Base-by-base conservation (phyloP, 768 basidiomycete genomes). In the Lentinula edodes region DNA sequence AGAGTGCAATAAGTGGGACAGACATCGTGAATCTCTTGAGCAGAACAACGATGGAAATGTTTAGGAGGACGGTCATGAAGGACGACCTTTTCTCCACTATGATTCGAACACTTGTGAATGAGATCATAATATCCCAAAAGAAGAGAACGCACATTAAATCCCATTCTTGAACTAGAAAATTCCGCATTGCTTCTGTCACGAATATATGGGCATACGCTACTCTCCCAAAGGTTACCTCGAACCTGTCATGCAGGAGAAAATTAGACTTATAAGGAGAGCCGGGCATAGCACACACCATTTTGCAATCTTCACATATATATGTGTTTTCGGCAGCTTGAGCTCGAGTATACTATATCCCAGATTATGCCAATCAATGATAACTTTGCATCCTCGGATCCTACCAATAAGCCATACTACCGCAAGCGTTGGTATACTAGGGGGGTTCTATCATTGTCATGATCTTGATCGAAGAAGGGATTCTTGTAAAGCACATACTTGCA, bases 351-450 rank as follows among this genome's bases (percentile, higher is more conserved):
- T 96, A 71, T 93, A 95, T 16, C 97, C 97, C 28, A 96, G 83
- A 72, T 99, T 99, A 71, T 99, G 97, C 97, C 97, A 99, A 75
- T 99, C 97, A 59, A 99, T 95, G 62, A 99, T 91, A 65, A 99
- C 78, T 67, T 91, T 93, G 65, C 88, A 89, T 3, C 90, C 88
- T 16, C 86, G 81, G 15, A 93, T 67, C 18, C 76, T 69, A 20
- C 83, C 83, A 1, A 88, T 86, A 32, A 94, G 72, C 80, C 91
- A 90, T 2, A 91, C 93, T 18, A 98, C 76, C 2, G 88, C 87
- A 16, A 99, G 83, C 0, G 95, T 95, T 1, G 97, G 97, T 41
- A 99, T 95, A 62, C 91, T 91, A 8, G 97, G 97, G 32, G 97
- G 97, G 69, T 98, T 99, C 93, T 99, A 63, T 50, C 63, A 28